Conservation (phyloP, 192 early-diverging fungal species). For the Coemansia sp. region DNA sequence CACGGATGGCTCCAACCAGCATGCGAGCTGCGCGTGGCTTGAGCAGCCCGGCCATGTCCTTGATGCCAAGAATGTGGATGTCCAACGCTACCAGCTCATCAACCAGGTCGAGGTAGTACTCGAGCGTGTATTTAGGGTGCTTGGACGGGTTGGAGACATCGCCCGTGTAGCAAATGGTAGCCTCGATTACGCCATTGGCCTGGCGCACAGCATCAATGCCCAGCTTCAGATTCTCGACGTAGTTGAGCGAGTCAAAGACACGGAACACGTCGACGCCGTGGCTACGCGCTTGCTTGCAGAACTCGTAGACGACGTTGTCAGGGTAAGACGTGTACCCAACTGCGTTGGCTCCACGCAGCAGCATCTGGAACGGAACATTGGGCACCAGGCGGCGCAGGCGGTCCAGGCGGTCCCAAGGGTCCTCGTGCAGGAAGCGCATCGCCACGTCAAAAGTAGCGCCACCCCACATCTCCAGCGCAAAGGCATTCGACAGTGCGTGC, state of each 20-base stretch:
- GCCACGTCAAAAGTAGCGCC: constrained; percentile 98
- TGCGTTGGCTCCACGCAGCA: constrained; percentile 95
- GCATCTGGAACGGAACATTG: constrained; percentile 98
- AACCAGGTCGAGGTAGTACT: constrained; percentile 90
- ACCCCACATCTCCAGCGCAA: constrained; percentile 96
- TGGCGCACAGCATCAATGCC: constrained; percentile 91
- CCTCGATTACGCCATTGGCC: constrained; percentile 94
- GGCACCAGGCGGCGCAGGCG: constrained; percentile 82
- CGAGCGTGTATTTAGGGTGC: constrained; percentile 77
- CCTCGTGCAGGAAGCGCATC: constrained; percentile 94
- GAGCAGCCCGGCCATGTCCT: constrained; percentile 97
- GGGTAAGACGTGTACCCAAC: constrained; percentile 98
- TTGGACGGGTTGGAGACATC: constrained; percentile 83
- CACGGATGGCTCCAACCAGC: constrained; percentile 83
- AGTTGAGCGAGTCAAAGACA: constrained; percentile 97
- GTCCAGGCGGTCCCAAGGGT: constrained; percentile 93
- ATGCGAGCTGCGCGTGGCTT: constrained; percentile 87
- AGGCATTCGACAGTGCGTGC: constrained; percentile 82
- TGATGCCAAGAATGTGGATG: constrained; percentile 89
- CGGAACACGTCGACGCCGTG: constrained; percentile 96
- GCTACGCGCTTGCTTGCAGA: constrained; percentile 85
- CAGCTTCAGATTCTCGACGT: constrained; percentile 91
- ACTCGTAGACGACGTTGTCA: constrained; percentile 95
- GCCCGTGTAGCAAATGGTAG: constrained; percentile 88
- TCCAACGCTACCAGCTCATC: constrained; percentile 84